phyloP scores from a whole-genome alignment of 768 basidiomycete species.

The Serendipita sp. region DNA sequence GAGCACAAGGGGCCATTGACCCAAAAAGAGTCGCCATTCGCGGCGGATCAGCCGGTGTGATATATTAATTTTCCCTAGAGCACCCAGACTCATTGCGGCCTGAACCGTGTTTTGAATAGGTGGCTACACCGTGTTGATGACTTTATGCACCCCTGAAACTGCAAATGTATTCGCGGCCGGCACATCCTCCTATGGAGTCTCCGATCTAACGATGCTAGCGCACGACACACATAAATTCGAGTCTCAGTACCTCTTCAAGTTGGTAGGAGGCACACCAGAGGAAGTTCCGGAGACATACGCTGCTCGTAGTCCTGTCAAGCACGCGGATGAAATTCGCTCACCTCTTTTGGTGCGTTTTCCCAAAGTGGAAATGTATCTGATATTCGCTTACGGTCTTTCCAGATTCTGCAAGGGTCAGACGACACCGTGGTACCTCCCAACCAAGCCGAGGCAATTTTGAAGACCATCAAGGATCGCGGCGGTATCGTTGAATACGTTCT shows the following conservation, averaged over 20 bases:
- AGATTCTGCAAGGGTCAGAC: slow-evolving; percentile 55
- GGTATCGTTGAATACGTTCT: slow-evolving; percentile 43
- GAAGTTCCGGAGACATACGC: slow-evolving; percentile 43
- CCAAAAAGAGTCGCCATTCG: slow-evolving; percentile 47
- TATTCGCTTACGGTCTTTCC: not conserved
- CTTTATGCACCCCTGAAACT: slow-evolving; percentile 27
- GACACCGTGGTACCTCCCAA: slow-evolving; percentile 53
- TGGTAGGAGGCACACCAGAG: slow-evolving; percentile 43
- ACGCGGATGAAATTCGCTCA: slow-evolving; percentile 43
- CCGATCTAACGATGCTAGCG: slow-evolving; percentile 40
- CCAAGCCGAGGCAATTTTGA: slow-evolving; percentile 45
- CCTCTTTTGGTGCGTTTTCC: slow-evolving; percentile 42
- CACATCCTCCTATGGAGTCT: slow-evolving; percentile 51
- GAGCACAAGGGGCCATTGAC: slow-evolving; percentile 43
- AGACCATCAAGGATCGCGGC: slow-evolving; percentile 32
- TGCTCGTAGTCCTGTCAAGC: slow-evolving; percentile 45
- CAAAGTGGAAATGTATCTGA: not conserved
- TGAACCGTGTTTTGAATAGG: slow-evolving; percentile 22
- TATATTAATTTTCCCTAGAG: not conserved
- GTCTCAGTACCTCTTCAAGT: slow-evolving; percentile 38
- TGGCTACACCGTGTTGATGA: slow-evolving; percentile 48
- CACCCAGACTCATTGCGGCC: not conserved
- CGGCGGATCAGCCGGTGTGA: slow-evolving; percentile 40
- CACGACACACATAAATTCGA: slow-evolving; percentile 63
- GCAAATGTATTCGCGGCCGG: slow-evolving; percentile 43